Evolutionary conservation across 2,329 filamentous ascomycete genomes (phyloP).

Genomic region (Aspergillus sp.): DNA sequence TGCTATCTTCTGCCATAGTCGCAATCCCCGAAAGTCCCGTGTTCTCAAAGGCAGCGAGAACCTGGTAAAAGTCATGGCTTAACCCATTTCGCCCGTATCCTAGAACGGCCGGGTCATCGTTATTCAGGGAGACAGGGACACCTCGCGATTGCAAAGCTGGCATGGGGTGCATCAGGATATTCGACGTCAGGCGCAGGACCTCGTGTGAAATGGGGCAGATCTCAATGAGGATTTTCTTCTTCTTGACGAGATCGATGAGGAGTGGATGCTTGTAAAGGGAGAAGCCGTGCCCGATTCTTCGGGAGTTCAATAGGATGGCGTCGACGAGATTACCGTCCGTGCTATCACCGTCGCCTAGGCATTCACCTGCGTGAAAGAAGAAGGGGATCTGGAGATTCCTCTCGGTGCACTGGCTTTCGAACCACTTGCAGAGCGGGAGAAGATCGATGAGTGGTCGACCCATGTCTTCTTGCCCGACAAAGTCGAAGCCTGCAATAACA

Average conservation of each 20-base stretch:
- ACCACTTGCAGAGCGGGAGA: constrained; percentile 16
- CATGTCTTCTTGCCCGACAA: constrained; percentile 18
- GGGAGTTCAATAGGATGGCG: constrained; percentile 16
- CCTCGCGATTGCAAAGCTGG: constrained; percentile 17
- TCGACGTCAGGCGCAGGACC: constrained; percentile 17
- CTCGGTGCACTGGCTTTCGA: constrained; percentile 12
- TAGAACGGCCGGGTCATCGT: constrained; percentile 19
- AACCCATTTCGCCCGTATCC: constrained; percentile 17
- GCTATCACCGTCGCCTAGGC: constrained; percentile 16
- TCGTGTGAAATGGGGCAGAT: constrained; percentile 22
- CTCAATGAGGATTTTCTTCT: constrained; percentile 16
- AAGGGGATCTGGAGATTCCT: constrained; percentile 15
- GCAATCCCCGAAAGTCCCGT: constrained; percentile 17
- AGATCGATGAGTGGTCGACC: constrained; percentile 14
- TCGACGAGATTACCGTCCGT: constrained; percentile 18
- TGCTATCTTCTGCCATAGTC: constrained; percentile 20
- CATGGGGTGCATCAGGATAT: constrained; percentile 21
- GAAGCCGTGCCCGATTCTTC: constrained; percentile 19
- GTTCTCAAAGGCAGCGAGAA: constrained; percentile 18
- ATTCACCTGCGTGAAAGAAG: constrained; percentile 22
- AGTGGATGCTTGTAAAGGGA: constrained; percentile 20
- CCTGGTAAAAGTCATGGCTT: constrained; percentile 21
- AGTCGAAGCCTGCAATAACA: constrained; percentile 19
- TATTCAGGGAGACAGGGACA: constrained; percentile 19
- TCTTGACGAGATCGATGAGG: constrained; percentile 19